A percentile compares a stretch with the other conserved stretches of the same genome.
Evolutionary conservation across 2,329 filamentous ascomycete species (phyloP).

Genomic region (Hirsutella rhossiliensis): DNA sequence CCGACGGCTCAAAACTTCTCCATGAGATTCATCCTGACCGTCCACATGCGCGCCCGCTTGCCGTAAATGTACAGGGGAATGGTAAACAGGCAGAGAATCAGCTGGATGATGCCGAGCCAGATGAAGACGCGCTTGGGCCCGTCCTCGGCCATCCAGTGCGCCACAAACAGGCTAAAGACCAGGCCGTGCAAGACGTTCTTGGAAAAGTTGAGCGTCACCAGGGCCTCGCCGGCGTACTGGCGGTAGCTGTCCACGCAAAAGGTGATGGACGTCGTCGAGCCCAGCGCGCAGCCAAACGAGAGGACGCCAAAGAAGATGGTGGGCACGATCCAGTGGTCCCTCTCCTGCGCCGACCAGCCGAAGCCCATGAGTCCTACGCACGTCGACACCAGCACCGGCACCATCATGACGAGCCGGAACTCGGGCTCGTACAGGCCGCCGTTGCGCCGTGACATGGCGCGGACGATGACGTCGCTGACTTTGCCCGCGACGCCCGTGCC

Average conservation of each 20-base stretch:
- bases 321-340: constrained; percentile 78
- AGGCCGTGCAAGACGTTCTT: constrained; percentile 92
- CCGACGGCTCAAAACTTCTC: constrained; percentile 49
- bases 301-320: constrained; percentile 88
- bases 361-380: constrained; percentile 86
- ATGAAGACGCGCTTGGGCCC: constrained; percentile 71
- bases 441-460: constrained; percentile 70
- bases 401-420: constrained; percentile 79
- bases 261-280: constrained; percentile 83
- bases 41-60: constrained; percentile 90
- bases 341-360: constrained; percentile 75
- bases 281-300: constrained; percentile 83
- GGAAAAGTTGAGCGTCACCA: constrained; percentile 87
- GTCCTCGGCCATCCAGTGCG: constrained; percentile 64
- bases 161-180: constrained; percentile 80
- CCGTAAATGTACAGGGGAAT: constrained; percentile 93
- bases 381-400: constrained; percentile 67
- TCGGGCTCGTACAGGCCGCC: constrained; percentile 94
- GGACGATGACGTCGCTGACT: constrained; percentile 75
- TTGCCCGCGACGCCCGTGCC: constrained; percentile 88
- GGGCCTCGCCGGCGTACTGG: constrained; percentile 84
- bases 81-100: constrained; percentile 59
- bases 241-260: constrained; percentile 91
- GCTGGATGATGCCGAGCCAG: constrained; percentile 74
- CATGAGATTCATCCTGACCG: constrained; percentile 73